Percentiles rank a stretch among this genome's conserved stretches.
Conservation (phyloP, 148 eudicot species). For the Dianthus caryophyllus region DNA sequence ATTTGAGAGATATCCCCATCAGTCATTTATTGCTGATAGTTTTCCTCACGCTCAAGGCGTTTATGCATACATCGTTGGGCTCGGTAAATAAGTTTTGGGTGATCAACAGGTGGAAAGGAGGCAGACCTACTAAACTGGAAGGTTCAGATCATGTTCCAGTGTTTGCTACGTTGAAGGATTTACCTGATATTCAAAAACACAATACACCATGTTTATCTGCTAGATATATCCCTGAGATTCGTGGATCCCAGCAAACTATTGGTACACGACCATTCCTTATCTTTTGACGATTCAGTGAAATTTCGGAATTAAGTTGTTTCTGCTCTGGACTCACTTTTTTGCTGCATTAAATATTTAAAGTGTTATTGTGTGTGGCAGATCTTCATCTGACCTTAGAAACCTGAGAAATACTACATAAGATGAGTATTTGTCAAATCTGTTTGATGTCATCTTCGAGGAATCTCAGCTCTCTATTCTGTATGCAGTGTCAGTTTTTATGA, state of each 20-base stretch:
- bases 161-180: constrained; percentile 46
- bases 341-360: background rate
- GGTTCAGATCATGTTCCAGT: constrained; percentile 99
- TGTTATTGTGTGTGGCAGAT: background rate
- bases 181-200: constrained; percentile 53
- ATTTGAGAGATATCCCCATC: background rate
- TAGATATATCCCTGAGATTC: constrained; percentile 87
- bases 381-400: background rate
- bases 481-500: constrained; percentile 72
- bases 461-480: constrained; percentile 15
- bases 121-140: constrained; percentile 67
- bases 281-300: background rate
- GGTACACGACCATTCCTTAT: constrained; percentile 33
- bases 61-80: background rate
- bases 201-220: constrained; percentile 79
- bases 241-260: constrained; percentile 88
- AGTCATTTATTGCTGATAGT: background rate
- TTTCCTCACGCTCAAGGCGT: background rate
- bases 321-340: background rate
- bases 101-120: constrained; percentile 69
- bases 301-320: background rate
- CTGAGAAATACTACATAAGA: too few relatives aligned
- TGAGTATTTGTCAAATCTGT: background rate
- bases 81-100: background rate
- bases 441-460: background rate